Evolutionary conservation across 1,139 yeast species (phyloP), one percentile per base, ranked within the genome.

Genomic region (Candida sp.): DNA sequence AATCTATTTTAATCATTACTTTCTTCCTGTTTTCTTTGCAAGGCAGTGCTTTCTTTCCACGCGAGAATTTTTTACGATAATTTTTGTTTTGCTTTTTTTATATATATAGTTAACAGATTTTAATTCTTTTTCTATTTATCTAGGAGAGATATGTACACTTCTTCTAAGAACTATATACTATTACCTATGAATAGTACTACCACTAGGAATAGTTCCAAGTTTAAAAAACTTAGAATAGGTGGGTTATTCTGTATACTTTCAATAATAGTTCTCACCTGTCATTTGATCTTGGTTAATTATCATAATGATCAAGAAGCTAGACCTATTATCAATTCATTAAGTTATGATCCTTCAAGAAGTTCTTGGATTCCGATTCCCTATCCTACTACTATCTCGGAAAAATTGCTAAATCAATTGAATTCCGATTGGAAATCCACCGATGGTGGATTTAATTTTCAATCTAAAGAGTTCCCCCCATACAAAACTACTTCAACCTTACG

Each of bases 381-480:
- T 21, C 39, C 39, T 4, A 27, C 39, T 3, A 27, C 22, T 9
- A 25, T 37, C 22, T 19, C 33, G 12, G 22, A 37, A 15, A 27
- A 37, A 29, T 22, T 37, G 5, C 15, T 29, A 23, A 27, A 21
- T 8, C 33, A 27, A 11, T 29, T 37, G n/a, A 21, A 27, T 15
- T 21, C 34, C 7, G 34, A 37, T 19, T 37, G 39, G 39, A 21
- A 22, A n/a, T 4, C 27, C 1, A 8, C 33, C 6, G 23, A 19
- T 19, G 39, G 39, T 15, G 39, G 39, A 5, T 37, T 37, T 22
- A 37, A 37, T 29, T 27, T 37, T 8, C 39, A 37, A 29, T 21
- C 27, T 4, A 19, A 19, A 21, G 21, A n/a, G 12, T 37, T 37
- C 6, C 39, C 39, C 11, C 21, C 23, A 5, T 37, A 37, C 21